phyloP scores from a whole-genome alignment of 148 eudicot species.

The Cornus controversa region DNA sequence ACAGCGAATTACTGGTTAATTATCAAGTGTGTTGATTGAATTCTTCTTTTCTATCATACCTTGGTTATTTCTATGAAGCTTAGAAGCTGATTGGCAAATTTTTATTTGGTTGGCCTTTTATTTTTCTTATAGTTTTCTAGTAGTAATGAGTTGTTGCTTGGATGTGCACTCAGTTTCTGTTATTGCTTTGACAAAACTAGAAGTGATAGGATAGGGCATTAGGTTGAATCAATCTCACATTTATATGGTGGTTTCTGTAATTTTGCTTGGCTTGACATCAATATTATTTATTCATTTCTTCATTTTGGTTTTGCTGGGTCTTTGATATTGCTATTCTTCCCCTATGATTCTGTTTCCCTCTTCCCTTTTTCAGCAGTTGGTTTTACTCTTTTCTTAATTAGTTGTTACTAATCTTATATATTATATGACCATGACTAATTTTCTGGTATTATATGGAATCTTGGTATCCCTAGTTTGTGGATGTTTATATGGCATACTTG shows the following conservation, averaged over 20 bases:
- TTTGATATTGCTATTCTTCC: background rate
- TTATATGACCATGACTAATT: background rate
- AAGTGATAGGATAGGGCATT: background rate
- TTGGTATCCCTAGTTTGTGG: background rate
- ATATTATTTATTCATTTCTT: background rate
- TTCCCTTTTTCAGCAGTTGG: background rate
- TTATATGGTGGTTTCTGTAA: background rate
- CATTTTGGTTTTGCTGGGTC: background rate
- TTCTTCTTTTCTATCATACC: too few relatives aligned
- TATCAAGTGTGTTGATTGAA: too few relatives aligned
- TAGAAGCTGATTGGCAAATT: background rate
- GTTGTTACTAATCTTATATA: too few relatives aligned
- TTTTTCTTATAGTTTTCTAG: background rate
- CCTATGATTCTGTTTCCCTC: background rate
- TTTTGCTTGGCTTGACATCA: background rate
- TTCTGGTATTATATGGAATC: background rate
- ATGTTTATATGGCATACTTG: too few relatives aligned
- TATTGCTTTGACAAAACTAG: background rate
- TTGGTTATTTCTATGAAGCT: background rate
- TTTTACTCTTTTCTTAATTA: background rate
- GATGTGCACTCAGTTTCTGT: background rate
- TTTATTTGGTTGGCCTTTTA: background rate
- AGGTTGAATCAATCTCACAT: background rate
- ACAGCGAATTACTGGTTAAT: background rate
- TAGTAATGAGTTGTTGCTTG: background rate